A percentile compares a stretch with the other conserved stretches of the same genome.
These are phyloP conservation scores for Sarocladiaceae sp. DNA, from an alignment of 2,329 filamentous ascomycete species.

Conservation along the genomic window DNA sequence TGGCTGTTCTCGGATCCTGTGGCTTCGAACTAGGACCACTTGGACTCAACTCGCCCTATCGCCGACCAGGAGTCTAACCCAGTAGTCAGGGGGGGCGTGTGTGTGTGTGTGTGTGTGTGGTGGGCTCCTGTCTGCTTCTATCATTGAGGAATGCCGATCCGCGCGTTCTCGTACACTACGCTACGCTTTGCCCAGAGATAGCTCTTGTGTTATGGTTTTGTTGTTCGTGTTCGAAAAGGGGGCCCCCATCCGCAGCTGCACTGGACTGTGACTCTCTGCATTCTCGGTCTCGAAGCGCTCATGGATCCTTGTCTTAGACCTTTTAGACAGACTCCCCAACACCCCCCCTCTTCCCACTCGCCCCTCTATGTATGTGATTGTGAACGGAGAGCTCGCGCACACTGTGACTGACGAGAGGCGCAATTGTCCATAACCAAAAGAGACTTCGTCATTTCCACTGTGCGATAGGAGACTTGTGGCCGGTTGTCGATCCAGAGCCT, in stretches of 20 bases:
- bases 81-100: slow-evolving; percentile 6
- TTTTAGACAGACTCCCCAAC: slow-evolving; percentile 1
- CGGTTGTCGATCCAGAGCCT: background rate
- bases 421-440: background rate
- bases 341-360: no score
- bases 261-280: background rate
- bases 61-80: background rate
- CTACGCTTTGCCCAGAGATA: no score
- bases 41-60: slow-evolving; percentile 4
- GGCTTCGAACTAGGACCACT: background rate
- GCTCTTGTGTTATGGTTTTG: no score
- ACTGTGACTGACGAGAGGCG: background rate
- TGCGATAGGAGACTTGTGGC: background rate
- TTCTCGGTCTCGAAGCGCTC: background rate
- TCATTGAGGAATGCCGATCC: slow-evolving; percentile 1
- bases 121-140: background rate
- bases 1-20: slow-evolving; percentile 2
- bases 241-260: background rate
- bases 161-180: no score
- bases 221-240: background rate
- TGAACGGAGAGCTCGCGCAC: no score
- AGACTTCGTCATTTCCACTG: slow-evolving; percentile 7
- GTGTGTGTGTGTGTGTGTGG: background rate
- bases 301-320: background rate
- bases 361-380: no score